Conservation (phyloP, 129 eudicot genomes). For the Deinandra increscens region DNA sequence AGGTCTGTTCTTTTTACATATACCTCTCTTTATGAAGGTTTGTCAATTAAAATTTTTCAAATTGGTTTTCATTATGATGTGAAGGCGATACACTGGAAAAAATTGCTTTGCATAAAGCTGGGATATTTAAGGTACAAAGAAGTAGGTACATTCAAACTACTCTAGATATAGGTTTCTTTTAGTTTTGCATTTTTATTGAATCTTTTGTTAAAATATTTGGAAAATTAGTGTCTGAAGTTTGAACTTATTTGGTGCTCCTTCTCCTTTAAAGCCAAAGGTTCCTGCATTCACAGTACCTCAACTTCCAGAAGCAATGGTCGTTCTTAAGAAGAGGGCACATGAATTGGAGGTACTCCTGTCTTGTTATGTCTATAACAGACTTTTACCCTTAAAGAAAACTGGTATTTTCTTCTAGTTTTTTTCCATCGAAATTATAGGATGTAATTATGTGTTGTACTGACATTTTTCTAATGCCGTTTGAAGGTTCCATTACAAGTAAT, state of each 20-base stretch:
- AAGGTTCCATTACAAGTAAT: slow-evolving; percentile 71
- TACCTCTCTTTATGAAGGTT: slow-evolving; percentile 2
- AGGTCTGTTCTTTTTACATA: slow-evolving; percentile 46
- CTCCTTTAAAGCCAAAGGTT: slow-evolving; percentile 61
- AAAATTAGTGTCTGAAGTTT: slow-evolving; percentile 23
- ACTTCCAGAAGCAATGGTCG: slow-evolving; percentile 76
- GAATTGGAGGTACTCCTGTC: slow-evolving; percentile 50
- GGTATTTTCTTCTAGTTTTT: neutral
- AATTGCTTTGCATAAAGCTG: slow-evolving; percentile 92
- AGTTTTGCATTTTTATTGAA: slow-evolving; percentile 19
- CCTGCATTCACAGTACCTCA: slow-evolving; percentile 90
- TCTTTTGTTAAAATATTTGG: slow-evolving; percentile 23
- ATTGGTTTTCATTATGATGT: slow-evolving; percentile 2
- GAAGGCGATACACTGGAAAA: slow-evolving; percentile 71
- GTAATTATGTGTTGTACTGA: slow-evolving; percentile 18
- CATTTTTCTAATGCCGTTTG: slow-evolving; percentile 13
- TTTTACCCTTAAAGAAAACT: neutral
- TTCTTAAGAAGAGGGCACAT: slow-evolving; percentile 57
- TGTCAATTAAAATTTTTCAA: neutral
- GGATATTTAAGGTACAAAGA: slow-evolving; percentile 76
- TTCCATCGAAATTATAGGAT: neutral
- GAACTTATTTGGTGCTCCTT: slow-evolving; percentile 36
- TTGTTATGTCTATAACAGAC: neutral
- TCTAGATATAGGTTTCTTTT: slow-evolving; percentile 13
- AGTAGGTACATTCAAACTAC: slow-evolving; percentile 20